Percentiles rank a stretch among this genome's conserved stretches.
These are phyloP conservation scores for Annulohypoxylon nitens DNA, from an alignment of 495 filamentous ascomycete species.

Conservation along the genomic window DNA sequence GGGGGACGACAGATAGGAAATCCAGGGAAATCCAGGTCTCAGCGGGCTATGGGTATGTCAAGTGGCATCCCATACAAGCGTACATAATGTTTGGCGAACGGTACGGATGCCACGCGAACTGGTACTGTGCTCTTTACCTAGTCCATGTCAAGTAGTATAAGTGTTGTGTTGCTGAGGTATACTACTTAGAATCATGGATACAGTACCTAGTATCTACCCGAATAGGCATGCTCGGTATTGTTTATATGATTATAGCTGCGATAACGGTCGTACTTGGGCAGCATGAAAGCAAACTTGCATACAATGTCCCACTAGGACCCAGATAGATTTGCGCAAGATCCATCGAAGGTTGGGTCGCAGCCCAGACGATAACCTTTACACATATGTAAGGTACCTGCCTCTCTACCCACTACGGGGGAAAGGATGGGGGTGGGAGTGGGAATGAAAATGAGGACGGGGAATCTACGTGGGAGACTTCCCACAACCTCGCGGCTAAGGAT, in stretches of 20 bases:
- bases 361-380: constrained; percentile 16
- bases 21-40: constrained; percentile 16
- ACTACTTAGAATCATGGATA: neutral
- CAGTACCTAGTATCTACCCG: too few relatives aligned
- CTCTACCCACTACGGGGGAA: constrained; percentile 11
- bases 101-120: constrained; percentile 13
- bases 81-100: constrained; percentile 9
- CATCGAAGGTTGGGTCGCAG: constrained; percentile 13
- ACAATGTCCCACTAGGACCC: neutral
- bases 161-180: neutral
- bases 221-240: neutral
- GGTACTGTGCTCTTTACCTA: constrained; percentile 14
- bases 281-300: constrained; percentile 9
- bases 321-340: neutral
- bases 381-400: constrained; percentile 40
- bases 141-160: constrained; percentile 7
- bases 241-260: constrained; percentile 5
- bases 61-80: constrained; percentile 20
- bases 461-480: constrained; percentile 18
- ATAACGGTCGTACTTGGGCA: constrained; percentile 5
- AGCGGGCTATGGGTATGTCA: constrained; percentile 5
- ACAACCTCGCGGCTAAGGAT: constrained; percentile 5
- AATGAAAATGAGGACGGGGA: neutral
- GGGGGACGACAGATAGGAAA: constrained; percentile 1
- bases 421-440: constrained; percentile 3